These are phyloP conservation scores for Dioscorea zingiberensis DNA, from an alignment of 106 monocot species.

Conservation along the genomic window DNA sequence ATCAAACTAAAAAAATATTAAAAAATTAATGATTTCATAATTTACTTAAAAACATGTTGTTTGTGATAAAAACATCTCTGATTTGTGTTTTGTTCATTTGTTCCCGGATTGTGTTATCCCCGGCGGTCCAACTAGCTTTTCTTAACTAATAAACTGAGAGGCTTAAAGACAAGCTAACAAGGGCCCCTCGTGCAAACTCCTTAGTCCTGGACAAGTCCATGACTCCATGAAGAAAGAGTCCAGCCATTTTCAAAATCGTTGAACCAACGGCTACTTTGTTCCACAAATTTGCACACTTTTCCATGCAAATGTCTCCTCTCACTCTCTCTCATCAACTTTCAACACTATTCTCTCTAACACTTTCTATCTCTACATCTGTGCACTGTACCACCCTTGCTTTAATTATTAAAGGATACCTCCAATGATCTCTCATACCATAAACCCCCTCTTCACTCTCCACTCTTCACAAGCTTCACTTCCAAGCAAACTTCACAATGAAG, in stretches of 20 bases:
- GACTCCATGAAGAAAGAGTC: not conserved
- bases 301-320: slow-evolving; percentile 2
- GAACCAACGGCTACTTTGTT: slow-evolving; percentile 14
- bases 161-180: no score
- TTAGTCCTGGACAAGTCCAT: no score
- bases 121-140: no score
- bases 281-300: not conserved
- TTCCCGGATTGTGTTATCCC: no score
- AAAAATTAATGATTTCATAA: no score
- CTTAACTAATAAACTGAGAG: no score
- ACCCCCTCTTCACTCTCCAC: not conserved
- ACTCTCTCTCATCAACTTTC: slow-evolving; percentile 3
- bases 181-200: no score
- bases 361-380: not conserved
- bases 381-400: not conserved
- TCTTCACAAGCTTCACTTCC: not conserved
- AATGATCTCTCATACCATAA: not conserved
- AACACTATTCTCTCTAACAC: slow-evolving; percentile 1
- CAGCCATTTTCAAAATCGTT: slow-evolving; percentile 4
- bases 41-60: no score
- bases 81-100: no score
- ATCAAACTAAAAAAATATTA: no score
- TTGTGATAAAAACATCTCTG: no score
- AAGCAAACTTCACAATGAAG: not conserved
- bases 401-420: not conserved